A percentile compares a stretch with the other conserved stretches of the same genome.
phyloP scores from a whole-genome alignment of 2,329 filamentous ascomycete genomes.

The Elsinoe necatrix region DNA sequence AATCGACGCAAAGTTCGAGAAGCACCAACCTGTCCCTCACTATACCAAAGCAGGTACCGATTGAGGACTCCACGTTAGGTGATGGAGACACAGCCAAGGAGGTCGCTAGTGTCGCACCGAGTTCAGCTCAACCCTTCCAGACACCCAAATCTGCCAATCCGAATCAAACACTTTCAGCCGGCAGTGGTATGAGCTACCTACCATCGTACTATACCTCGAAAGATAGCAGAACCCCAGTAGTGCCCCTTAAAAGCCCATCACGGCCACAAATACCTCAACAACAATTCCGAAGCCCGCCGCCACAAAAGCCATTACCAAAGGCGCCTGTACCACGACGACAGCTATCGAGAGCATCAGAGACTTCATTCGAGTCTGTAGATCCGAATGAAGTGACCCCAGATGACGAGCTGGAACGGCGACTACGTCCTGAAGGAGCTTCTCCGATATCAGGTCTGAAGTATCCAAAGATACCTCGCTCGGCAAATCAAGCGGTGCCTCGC shows the following conservation, averaged over 20 bases:
- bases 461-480: conserved; percentile 40
- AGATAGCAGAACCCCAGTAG: conserved; percentile 23
- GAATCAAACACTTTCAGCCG: conserved; percentile 16
- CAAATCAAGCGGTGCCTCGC: conserved; percentile 39
- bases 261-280: conserved; percentile 16
- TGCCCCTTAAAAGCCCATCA: conserved; percentile 19
- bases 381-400: conserved; percentile 39
- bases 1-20: background rate
- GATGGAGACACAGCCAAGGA: background rate
- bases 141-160: conserved; percentile 15
- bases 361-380: conserved; percentile 40
- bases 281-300: conserved; percentile 14
- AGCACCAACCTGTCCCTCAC: conserved; percentile 10
- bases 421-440: conserved; percentile 37
- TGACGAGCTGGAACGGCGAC: conserved; percentile 35
- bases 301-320: conserved; percentile 11
- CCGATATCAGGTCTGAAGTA: conserved; percentile 39
- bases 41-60: conserved; percentile 14
- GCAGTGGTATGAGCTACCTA: conserved; percentile 20
- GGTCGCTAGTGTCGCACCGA: background rate
- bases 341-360: conserved; percentile 31
- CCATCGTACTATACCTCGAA: conserved; percentile 28
- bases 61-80: background rate
- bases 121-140: background rate
- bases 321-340: conserved; percentile 14